Evolutionary conservation across 1,284 basidiomycete genomes (phyloP).

Genomic region (Blastosporella zonata): DNA sequence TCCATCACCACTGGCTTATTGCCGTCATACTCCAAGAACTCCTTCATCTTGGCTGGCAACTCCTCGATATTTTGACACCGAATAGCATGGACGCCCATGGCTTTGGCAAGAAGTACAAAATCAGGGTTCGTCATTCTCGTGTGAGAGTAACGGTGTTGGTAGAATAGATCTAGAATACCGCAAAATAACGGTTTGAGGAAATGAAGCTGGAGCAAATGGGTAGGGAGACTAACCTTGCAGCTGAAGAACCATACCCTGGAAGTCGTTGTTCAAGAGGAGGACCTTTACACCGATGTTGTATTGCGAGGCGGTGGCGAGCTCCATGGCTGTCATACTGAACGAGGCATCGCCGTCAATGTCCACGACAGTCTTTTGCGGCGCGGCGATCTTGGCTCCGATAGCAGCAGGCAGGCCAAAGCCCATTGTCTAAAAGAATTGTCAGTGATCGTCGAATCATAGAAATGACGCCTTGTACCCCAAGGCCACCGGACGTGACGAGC

Average conservation of each 20-base stretch:
- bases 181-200: too few relatives aligned
- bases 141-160: slow-evolving; percentile 92
- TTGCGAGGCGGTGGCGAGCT: slow-evolving; percentile 90
- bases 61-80: slow-evolving; percentile 72
- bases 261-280: slow-evolving; percentile 88
- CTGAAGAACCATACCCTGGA: slow-evolving; percentile 98
- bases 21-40: slow-evolving; percentile 94
- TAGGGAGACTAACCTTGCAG: slow-evolving; percentile 78
- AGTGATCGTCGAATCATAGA: slow-evolving; percentile 9
- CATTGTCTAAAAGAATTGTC: slow-evolving; percentile 70
- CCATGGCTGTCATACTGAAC: slow-evolving; percentile 99
- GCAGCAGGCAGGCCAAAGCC: slow-evolving; percentile 94
- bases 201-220: slow-evolving; percentile 1
- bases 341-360: slow-evolving; percentile 98
- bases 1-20: slow-evolving; percentile 88
- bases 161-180: slow-evolving; percentile 88
- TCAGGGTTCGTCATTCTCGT: slow-evolving; percentile 94
- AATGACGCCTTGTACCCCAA: slow-evolving; percentile 63
- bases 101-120: slow-evolving; percentile 83
- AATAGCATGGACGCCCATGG: slow-evolving; percentile 92
- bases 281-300: slow-evolving; percentile 95
- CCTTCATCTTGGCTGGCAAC: slow-evolving; percentile 93
- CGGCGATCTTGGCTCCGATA: slow-evolving; percentile 95
- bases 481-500: slow-evolving; percentile 95
- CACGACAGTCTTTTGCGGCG: slow-evolving; percentile 89